These are phyloP conservation scores for Tillandsia fasciculata DNA, from an alignment of 176 grass and related monocot genomes.

Conservation along the genomic window DNA sequence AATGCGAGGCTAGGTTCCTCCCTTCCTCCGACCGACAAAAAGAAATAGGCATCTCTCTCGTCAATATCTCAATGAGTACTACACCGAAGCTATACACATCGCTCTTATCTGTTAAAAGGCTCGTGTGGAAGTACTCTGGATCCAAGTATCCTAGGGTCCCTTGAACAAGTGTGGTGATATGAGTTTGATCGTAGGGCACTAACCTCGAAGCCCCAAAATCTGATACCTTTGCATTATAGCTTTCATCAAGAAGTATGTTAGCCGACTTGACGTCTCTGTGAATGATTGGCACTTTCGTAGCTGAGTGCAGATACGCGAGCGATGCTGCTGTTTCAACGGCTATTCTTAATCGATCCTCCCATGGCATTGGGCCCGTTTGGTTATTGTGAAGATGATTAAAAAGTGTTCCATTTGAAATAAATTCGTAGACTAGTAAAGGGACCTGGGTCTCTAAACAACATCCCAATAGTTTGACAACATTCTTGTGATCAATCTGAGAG, in stretches of 20 bases:
- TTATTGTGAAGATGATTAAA: constrained; percentile 31
- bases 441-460: constrained; percentile 42
- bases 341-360: constrained; percentile 28
- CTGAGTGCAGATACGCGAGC: constrained; percentile 28
- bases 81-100: constrained; percentile 54
- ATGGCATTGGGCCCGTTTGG: background rate
- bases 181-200: constrained; percentile 29
- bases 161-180: constrained; percentile 41
- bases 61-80: constrained; percentile 36
- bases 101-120: constrained; percentile 33
- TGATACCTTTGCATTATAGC: constrained; percentile 35
- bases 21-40: background rate
- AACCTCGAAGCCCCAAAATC: constrained; percentile 43
- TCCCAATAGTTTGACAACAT: constrained; percentile 34
- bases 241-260: constrained; percentile 39
- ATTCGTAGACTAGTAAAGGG: constrained; percentile 34
- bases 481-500: constrained; percentile 34
- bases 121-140: constrained; percentile 36
- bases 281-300: constrained; percentile 27
- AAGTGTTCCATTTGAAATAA: constrained; percentile 36
- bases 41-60: constrained; percentile 36
- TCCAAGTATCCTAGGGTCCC: constrained; percentile 45
- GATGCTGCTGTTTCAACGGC: constrained; percentile 21
- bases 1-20: constrained; percentile 36
- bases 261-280: constrained; percentile 39